Evolutionary conservation across 176 grass and related monocot species (phyloP).

Genomic region (Chloris gayana): DNA sequence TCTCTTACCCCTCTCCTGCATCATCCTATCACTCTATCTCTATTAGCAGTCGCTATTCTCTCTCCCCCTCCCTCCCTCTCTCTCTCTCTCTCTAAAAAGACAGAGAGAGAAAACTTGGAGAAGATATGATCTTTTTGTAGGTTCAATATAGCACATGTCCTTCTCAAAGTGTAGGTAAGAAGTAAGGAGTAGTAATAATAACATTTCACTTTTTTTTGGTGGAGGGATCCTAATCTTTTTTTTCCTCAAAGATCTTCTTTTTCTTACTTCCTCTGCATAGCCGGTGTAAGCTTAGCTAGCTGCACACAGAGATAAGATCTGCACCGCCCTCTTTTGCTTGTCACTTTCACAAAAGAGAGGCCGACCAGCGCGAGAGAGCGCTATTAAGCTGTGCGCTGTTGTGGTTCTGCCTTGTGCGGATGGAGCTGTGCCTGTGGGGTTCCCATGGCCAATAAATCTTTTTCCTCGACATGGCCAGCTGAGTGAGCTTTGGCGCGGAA

Average conservation of each 20-base stretch:
- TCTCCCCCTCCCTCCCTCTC: neutral
- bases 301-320: conserved; percentile 62
- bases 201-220: conserved; percentile 19
- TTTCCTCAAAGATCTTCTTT: conserved; percentile 32
- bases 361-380: conserved; percentile 31
- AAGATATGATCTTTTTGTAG: conserved; percentile 8
- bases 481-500: conserved; percentile 38
- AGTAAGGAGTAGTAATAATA: conserved; percentile 27
- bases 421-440: conserved; percentile 38
- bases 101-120: neutral
- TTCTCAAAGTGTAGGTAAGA: conserved; percentile 39
- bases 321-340: conserved; percentile 51
- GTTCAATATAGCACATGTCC: conserved; percentile 23
- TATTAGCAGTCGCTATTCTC: conserved; percentile 9
- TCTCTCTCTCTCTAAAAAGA: neutral
- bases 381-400: conserved; percentile 37
- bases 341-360: conserved; percentile 66
- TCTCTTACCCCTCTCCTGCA: conserved; percentile 22
- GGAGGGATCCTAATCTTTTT: conserved; percentile 8
- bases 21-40: conserved; percentile 56
- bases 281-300: conserved; percentile 49
- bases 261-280: neutral
- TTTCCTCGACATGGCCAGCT: conserved; percentile 37
- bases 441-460: conserved; percentile 42
- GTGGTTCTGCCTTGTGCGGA: conserved; percentile 27